Evolutionary conservation across 805 yeast genomes (phyloP).

Genomic region (Candida endomychidarum): DNA sequence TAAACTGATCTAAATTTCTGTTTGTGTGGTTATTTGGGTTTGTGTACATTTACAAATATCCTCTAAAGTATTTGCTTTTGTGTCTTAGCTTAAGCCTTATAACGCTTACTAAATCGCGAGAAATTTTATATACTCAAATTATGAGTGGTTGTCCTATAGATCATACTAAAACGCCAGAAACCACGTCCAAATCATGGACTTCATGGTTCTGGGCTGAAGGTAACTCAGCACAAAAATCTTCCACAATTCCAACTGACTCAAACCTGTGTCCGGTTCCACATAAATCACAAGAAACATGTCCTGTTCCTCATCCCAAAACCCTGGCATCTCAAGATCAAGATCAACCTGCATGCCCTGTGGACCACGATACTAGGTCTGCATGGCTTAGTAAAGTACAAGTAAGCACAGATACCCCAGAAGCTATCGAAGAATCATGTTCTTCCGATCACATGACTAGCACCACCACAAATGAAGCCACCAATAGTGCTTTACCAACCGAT

Average conservation of each 20-base stretch:
- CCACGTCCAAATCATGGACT: slow-evolving; percentile 2
- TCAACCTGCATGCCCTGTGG: slow-evolving; percentile 28
- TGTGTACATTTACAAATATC: too few relatives aligned
- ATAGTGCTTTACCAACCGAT: slow-evolving; percentile 58
- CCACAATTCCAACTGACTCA: too few relatives aligned
- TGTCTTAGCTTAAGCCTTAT: not conserved
- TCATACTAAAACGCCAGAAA: not conserved
- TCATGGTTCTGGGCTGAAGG: slow-evolving; percentile 9
- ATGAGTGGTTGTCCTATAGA: slow-evolving; percentile 6
- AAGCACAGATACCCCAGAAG: slow-evolving; percentile 30
- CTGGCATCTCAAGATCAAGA: slow-evolving; percentile 17
- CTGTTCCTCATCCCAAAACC: not conserved
- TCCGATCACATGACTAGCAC: slow-evolving; percentile 15
- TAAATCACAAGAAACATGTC: not conserved
- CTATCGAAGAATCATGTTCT: slow-evolving; percentile 32
- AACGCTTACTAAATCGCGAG: not conserved
- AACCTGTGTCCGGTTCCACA: too few relatives aligned
- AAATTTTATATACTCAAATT: not conserved
- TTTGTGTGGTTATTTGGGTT: too few relatives aligned
- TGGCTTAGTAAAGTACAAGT: slow-evolving; percentile 41
- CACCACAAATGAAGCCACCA: slow-evolving; percentile 38
- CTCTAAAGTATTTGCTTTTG: too few relatives aligned
- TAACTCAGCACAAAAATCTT: too few relatives aligned
- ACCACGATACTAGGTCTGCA: slow-evolving; percentile 31
- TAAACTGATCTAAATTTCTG: too few relatives aligned